Conservation (phyloP, 2,329 filamentous ascomycete genomes). For the Cordyceps tenuipes region DNA sequence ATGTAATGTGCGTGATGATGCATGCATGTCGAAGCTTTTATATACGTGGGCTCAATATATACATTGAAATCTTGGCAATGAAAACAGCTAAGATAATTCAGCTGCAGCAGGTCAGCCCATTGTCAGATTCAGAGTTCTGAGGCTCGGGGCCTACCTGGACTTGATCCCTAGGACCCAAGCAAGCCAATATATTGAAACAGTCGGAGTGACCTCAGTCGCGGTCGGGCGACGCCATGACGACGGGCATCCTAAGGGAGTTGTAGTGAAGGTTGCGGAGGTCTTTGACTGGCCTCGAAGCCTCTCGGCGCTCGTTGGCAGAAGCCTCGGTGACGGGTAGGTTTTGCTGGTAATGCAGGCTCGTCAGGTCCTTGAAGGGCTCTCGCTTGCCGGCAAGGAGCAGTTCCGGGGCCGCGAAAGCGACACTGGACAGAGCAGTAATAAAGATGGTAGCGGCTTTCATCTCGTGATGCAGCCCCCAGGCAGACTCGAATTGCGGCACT, state of each 20-base stretch:
- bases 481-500: no score
- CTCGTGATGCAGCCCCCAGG: no score
- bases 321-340: background rate
- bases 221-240: background rate
- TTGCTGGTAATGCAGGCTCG: background rate
- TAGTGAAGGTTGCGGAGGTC: constrained; percentile 7
- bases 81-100: background rate
- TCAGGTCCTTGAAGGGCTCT: constrained; percentile 1
- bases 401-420: background rate
- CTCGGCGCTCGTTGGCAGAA: background rate
- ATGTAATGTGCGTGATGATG: background rate
- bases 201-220: background rate
- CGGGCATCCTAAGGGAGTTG: background rate
- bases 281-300: background rate
- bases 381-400: background rate
- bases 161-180: background rate
- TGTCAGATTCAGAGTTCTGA: background rate
- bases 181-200: background rate
- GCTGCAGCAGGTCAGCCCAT: background rate
- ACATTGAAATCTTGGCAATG: background rate
- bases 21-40: constrained; percentile 1
- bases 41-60: constrained; percentile 6
- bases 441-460: background rate
- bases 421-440: background rate
- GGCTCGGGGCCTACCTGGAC: no score